A percentile compares a stretch with the other conserved stretches of the same genome.
phyloP scores from a whole-genome alignment of 495 filamentous ascomycete species.

The Tetracladium setigerum region DNA sequence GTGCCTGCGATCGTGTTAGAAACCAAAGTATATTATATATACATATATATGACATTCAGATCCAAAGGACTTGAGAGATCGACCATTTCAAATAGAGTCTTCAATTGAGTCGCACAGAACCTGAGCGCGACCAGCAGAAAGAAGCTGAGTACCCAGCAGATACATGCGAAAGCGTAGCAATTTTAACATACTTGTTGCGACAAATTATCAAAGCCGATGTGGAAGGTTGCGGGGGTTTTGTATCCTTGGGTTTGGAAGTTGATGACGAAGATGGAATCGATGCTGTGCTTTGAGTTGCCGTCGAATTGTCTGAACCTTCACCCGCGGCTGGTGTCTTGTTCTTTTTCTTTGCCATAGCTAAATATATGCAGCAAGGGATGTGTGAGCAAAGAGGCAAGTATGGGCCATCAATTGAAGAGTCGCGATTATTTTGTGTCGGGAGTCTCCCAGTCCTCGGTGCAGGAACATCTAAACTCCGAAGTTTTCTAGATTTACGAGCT shows the following conservation, averaged over 20 bases:
- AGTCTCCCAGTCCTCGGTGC: too few species aligned
- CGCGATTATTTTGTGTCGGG: too few species aligned
- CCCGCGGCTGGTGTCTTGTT: conserved; percentile 27
- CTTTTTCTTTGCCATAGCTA: conserved; percentile 38
- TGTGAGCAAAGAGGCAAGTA: too few species aligned
- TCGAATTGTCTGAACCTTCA: conserved; percentile 21
- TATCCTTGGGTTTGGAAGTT: conserved; percentile 20
- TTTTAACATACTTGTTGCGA: conserved; percentile 56
- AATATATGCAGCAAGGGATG: too few species aligned
- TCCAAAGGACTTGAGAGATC: not conserved
- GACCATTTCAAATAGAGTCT: too few species aligned
- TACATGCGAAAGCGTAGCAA: not conserved
- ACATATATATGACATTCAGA: not conserved
- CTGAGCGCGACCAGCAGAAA: not conserved
- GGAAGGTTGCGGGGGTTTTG: conserved; percentile 33
- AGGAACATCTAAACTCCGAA: too few species aligned
- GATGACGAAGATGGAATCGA: conserved; percentile 11
- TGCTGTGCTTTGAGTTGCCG: conserved; percentile 13
- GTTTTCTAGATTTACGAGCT: too few species aligned
- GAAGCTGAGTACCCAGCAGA: not conserved
- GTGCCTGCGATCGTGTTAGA: conserved; percentile 42
- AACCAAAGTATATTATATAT: conserved; percentile 5
- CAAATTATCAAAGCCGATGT: conserved; percentile 57
- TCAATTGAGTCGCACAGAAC: too few species aligned
- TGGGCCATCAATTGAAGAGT: too few species aligned